Evolutionary conservation across 805 yeast genomes (phyloP).

Genomic region (Vanderwaltozyma yarrowii): DNA sequence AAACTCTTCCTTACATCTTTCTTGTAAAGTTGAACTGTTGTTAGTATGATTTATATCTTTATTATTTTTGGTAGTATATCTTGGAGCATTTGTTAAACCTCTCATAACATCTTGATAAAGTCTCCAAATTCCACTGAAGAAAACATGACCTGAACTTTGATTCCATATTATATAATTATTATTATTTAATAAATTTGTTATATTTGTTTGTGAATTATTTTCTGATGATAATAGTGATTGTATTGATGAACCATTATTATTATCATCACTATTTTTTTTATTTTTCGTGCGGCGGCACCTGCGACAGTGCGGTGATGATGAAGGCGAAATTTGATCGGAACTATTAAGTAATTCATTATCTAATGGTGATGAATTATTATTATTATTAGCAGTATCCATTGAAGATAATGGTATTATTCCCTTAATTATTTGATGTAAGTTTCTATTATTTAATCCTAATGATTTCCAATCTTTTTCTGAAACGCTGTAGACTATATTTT

Average conservation of each 20-base stretch:
- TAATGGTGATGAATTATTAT: background rate
- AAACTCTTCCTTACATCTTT: slow-evolving; percentile 1
- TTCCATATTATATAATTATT: slow-evolving; percentile 81
- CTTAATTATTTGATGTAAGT: background rate
- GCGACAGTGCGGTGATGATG: background rate
- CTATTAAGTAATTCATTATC: background rate
- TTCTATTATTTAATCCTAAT: background rate
- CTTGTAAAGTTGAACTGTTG: background rate
- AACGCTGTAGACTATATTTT: background rate
- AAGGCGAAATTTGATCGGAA: background rate
- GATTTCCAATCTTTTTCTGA: background rate
- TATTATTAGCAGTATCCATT: background rate
- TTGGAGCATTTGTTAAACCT: slow-evolving; percentile 12
- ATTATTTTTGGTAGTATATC: background rate
- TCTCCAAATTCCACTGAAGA: slow-evolving; percentile 84
- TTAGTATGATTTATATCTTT: background rate
- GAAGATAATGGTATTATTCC: background rate
- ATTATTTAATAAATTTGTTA: slow-evolving; percentile 17
- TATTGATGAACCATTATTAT: background rate
- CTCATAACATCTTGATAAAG: slow-evolving; percentile 29
- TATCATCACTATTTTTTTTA: background rate
- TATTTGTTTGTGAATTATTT: slow-evolving; percentile 1
- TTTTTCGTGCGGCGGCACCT: too few relatives aligned
- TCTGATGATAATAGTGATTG: too few relatives aligned
- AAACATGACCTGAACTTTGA: slow-evolving; percentile 74